Evolutionary conservation across 345 rosid genomes (phyloP).

Genomic region (Corchorus olitorius): DNA sequence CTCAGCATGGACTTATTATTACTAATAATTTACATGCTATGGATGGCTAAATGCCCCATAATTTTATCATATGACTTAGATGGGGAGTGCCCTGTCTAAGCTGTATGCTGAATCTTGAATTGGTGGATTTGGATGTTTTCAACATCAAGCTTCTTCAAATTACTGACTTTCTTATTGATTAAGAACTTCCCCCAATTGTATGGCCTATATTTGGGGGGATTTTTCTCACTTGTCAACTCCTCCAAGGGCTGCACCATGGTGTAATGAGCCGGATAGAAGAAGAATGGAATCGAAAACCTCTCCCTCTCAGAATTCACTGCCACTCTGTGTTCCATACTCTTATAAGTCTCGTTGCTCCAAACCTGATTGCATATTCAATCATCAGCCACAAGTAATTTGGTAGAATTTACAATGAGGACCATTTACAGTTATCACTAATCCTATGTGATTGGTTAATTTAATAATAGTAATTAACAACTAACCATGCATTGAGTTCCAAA

Average conservation of each 20-base stretch:
- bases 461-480: not conserved
- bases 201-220: too few species aligned
- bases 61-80: not conserved
- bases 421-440: too few species aligned
- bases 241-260: slow-evolving; percentile 56
- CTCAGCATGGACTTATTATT: not conserved
- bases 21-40: not conserved
- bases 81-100: not conserved
- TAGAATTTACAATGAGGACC: too few species aligned
- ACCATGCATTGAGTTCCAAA: not conserved
- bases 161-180: slow-evolving; percentile 55
- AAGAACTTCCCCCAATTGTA: slow-evolving; percentile 24
- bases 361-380: slow-evolving; percentile 37
- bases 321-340: slow-evolving; percentile 79
- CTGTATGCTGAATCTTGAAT: slow-evolving; percentile 35
- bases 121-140: slow-evolving; percentile 67
- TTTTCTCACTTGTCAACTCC: slow-evolving; percentile 36
- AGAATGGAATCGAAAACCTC: slow-evolving; percentile 62
- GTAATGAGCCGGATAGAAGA: slow-evolving; percentile 57
- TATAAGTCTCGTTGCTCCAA: slow-evolving; percentile 68
- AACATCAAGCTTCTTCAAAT: slow-evolving; percentile 54
- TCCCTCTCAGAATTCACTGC: slow-evolving; percentile 59
- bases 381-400: too few species aligned
- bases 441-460: not conserved
- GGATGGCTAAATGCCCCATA: not conserved